Evolutionary conservation across 768 basidiomycete species (phyloP), one percentile per base, ranked within the genome.

Genomic region (Suillus variegatus): DNA sequence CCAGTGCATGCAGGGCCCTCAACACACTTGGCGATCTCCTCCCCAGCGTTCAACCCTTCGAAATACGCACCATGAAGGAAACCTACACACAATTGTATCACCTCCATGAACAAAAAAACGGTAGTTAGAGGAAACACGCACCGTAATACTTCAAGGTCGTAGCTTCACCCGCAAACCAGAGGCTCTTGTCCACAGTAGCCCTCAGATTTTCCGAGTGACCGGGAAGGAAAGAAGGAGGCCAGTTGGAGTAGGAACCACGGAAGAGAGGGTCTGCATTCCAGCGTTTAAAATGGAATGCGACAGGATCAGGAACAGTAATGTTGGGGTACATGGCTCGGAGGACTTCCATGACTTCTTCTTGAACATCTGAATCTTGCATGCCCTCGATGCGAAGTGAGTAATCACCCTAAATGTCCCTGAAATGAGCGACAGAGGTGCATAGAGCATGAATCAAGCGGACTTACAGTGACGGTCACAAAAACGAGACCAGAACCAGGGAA

Each of bases 131-230:
- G 40, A n/a, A 57, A 20, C n/a, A 77, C 83, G 46, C 55, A 86
- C 88, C 88, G 67, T 82, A 89, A 75, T 86, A 85, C 66, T 84
- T 79, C 58, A 79, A 73, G 63, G 83, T 88, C 13, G 84, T 88
- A 9, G 83, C 86, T 71, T 90, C 88, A 4, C 88, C 88, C 0
- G 87, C 83, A 67, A 89, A 90, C 81, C 84, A 89, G 20, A 90
- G 77, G 10, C 80, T 77, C 43, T 75, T 67, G 6, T 76, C 76
- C 20, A 89, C 77, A 25, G 85, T 86, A 6, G 86, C 85, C 64
- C 84, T 80, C 56, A 89, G 69, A 69, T 89, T 88, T 35, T 82
- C 76, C n/a, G 85, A 80, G 61, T 88, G 86, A 10, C 74, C 76
- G 18, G 79, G 80, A 13, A 84, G 73, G 67, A 88, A 89, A 4